Evolutionary conservation across 2,329 filamentous ascomycete genomes (phyloP).

Genomic region (Aspergillus glaucus): DNA sequence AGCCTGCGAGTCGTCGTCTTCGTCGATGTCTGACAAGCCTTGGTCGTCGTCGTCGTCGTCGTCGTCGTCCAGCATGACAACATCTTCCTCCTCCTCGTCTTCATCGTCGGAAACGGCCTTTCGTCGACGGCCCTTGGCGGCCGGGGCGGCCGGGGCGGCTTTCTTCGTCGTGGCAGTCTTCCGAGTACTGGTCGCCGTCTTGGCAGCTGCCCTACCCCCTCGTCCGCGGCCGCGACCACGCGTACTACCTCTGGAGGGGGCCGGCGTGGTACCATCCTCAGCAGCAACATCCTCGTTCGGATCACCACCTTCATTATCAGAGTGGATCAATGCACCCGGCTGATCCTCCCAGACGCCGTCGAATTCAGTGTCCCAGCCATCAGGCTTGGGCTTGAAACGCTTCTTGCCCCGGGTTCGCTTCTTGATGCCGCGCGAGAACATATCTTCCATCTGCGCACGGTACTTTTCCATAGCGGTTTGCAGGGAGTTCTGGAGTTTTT

Average conservation of each 20-base stretch:
- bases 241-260: slow-evolving; percentile 23
- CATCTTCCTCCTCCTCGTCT: slow-evolving; percentile 32
- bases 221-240: slow-evolving; percentile 45
- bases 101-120: slow-evolving; percentile 34
- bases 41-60: slow-evolving; percentile 22
- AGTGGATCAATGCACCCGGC: slow-evolving; percentile 56
- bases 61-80: slow-evolving; percentile 34
- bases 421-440: slow-evolving; percentile 43
- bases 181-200: slow-evolving; percentile 31
- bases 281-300: slow-evolving; percentile 40
- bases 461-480: slow-evolving; percentile 18
- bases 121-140: slow-evolving; percentile 20
- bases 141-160: slow-evolving; percentile 13
- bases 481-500: slow-evolving; percentile 62
- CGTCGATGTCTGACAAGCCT: slow-evolving; percentile 22
- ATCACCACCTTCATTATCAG: slow-evolving; percentile 46
- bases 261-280: slow-evolving; percentile 39
- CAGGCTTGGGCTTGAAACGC: slow-evolving; percentile 15
- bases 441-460: not conserved
- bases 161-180: slow-evolving; percentile 32
- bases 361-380: slow-evolving; percentile 80
- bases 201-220: slow-evolving; percentile 38
- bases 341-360: slow-evolving; percentile 82
- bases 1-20: slow-evolving; percentile 32
- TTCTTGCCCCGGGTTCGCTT: slow-evolving; percentile 47